Evolutionary conservation across 257 asterid species (phyloP).

Genomic region (Penstemon eatonii): DNA sequence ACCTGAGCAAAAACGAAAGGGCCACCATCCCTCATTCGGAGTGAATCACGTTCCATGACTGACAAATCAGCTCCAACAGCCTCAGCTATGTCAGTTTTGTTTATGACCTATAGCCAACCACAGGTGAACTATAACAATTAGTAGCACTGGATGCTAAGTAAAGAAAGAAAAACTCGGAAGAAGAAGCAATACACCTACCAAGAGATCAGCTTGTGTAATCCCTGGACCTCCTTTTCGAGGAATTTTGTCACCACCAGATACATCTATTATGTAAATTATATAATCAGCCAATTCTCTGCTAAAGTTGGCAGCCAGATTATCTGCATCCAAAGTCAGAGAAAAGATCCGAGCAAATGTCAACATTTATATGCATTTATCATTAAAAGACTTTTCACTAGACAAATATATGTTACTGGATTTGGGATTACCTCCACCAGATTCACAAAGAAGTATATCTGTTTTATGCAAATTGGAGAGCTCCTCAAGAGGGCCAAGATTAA

Average conservation of each 20-base stretch:
- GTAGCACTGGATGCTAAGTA: background rate
- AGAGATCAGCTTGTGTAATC: slow-evolving; percentile 95
- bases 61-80: slow-evolving; percentile 91
- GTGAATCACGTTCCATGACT: slow-evolving; percentile 94
- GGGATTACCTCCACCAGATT: slow-evolving; percentile 90
- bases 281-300: slow-evolving; percentile 95
- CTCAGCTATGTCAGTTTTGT: slow-evolving; percentile 86
- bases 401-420: background rate
- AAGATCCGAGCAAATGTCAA: slow-evolving; percentile 17
- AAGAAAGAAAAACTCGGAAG: background rate
- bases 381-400: background rate
- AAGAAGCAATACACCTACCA: slow-evolving; percentile 47
- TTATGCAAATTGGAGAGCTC: slow-evolving; percentile 85
- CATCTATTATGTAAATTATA: slow-evolving; percentile 89
- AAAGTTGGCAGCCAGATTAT: slow-evolving; percentile 92
- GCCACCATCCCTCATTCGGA: slow-evolving; percentile 97
- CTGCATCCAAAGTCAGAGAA: slow-evolving; percentile 39
- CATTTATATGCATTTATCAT: background rate
- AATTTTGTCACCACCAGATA: slow-evolving; percentile 90
- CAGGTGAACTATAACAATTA: background rate
- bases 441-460: slow-evolving; percentile 91
- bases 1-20: slow-evolving; percentile 98
- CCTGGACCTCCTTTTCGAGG: slow-evolving; percentile 99
- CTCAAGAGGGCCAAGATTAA: slow-evolving; percentile 92
- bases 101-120: slow-evolving; percentile 62